phyloP scores from a whole-genome alignment of 1,139 yeast species.

The Lodderomyces jiufengensis region DNA sequence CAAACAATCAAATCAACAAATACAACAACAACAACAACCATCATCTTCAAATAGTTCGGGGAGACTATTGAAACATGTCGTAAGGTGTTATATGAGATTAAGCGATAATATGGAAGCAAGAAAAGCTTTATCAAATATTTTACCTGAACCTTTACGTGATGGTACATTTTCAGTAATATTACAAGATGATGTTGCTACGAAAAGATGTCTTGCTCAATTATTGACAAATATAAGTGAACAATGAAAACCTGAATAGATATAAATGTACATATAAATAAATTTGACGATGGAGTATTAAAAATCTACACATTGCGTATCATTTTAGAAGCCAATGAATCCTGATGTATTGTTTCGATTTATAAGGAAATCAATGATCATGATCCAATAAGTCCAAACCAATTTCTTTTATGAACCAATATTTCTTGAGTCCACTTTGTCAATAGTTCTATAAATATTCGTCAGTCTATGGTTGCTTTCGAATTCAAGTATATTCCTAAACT shows the following conservation, averaged over 20 bases:
- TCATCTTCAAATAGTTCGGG: conserved; percentile 52
- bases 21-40: conserved; percentile 28
- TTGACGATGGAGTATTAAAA: no score
- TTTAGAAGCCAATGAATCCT: no score
- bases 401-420: no score
- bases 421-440: no score
- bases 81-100: conserved; percentile 85
- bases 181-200: conserved; percentile 85
- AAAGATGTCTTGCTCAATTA: conserved; percentile 80
- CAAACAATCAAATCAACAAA: conserved; percentile 22
- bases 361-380: no score
- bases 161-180: conserved; percentile 82
- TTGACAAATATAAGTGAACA: conserved; percentile 60
- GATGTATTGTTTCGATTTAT: no score
- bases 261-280: no score
- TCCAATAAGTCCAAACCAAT: no score
- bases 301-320: no score
- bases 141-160: conserved; percentile 86
- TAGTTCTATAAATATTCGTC: no score
- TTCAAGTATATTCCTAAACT: no score
- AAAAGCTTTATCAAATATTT: conserved; percentile 74
- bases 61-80: conserved; percentile 86
- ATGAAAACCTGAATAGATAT: conserved; percentile 1
- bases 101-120: conserved; percentile 91
- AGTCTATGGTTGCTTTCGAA: no score